phyloP scores from a whole-genome alignment of 1,284 basidiomycete genomes.

The Boletus holoroseus region DNA sequence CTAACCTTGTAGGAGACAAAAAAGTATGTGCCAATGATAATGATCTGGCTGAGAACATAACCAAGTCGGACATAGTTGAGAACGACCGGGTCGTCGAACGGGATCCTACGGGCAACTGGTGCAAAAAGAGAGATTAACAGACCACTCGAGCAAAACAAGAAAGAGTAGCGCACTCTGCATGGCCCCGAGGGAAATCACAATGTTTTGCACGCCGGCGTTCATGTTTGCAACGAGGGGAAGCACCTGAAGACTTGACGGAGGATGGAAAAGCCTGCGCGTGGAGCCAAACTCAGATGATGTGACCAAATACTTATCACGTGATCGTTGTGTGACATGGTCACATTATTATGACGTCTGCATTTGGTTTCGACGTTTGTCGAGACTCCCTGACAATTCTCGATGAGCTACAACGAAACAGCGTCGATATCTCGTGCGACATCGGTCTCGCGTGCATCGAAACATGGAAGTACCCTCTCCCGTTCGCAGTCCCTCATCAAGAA shows the following conservation, averaged over 20 bases:
- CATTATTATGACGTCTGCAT: constrained; percentile 28
- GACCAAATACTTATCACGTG: constrained; percentile 18
- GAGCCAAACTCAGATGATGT: constrained; percentile 1
- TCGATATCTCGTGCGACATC: constrained; percentile 67
- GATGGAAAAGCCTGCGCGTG: constrained; percentile 2
- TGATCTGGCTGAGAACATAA: constrained; percentile 72
- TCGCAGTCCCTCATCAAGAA: constrained; percentile 86
- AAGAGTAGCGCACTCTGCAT: constrained; percentile 66
- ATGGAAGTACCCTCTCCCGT: constrained; percentile 65
- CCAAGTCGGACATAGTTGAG: constrained; percentile 80
- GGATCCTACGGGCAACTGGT: constrained; percentile 82
- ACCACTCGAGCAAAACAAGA: background rate
- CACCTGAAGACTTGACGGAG: constrained; percentile 6
- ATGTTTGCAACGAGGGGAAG: constrained; percentile 33
- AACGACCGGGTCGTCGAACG: constrained; percentile 84
- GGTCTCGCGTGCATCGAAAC: constrained; percentile 56
- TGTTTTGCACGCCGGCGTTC: constrained; percentile 59
- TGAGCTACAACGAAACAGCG: constrained; percentile 42
- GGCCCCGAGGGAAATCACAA: constrained; percentile 81
- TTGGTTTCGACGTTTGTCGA: background rate
- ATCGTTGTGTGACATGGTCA: constrained; percentile 19
- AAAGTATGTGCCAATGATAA: constrained; percentile 73
- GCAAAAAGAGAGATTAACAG: constrained; percentile 3
- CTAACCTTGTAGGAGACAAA: constrained; percentile 64
- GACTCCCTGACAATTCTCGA: constrained; percentile 4